Base-by-base conservation (phyloP, 2,329 filamentous ascomycete genomes). In the Dothiorella sarmentorum region DNA sequence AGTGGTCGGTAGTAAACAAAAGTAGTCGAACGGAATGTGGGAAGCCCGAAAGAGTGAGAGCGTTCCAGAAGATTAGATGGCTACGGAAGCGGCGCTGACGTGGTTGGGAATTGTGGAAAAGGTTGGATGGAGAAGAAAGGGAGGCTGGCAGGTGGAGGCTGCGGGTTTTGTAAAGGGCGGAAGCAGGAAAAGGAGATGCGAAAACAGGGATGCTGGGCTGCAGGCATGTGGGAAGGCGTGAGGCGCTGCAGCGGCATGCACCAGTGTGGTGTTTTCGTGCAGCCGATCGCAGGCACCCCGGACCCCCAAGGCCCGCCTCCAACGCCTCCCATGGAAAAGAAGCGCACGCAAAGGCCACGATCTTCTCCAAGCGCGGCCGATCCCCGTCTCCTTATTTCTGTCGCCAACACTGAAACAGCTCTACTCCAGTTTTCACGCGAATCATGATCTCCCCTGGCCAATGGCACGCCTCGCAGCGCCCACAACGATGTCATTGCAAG, bases 1-100 rank as follows among this genome's bases (percentile, higher is more conserved):
- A 59, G 44, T 13, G 56, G 43, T 40, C 17, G 29, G 45, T 43
- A 18, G 38, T n/a, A n/a, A n/a, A n/a, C n/a, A 37, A 24, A 47
- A 58, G 45, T 26, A n/a, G 42, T 44, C 7, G 35, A 43, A 18
- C 20, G 27, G 45, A 42, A 43, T 47, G 45, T 43, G 56, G n/a
- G 56, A 42, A 59, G 56, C 56, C 47, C 56, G 37, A 59, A 52
- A 52, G 56, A 59, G 56, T 59, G 56, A 59, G 56, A 59, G 56
- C 24, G 44, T 59, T 52, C 56, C 44, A 59, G 22, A 58, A 51
- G 43, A 49, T 47, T 40, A 58, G 56, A n/a, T 59, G 24, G 47
- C 38, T 37, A 18, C 27, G 47, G 18, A 55, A 42, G 24, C 18
- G 51, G 51, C 38, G n/a, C 37, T 55, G 35, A 31, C 18, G 47